Evolutionary conservation across 768 basidiomycete species (phyloP), one percentile per base, ranked within the genome.

Genomic region (Boletus tomentosulus): DNA sequence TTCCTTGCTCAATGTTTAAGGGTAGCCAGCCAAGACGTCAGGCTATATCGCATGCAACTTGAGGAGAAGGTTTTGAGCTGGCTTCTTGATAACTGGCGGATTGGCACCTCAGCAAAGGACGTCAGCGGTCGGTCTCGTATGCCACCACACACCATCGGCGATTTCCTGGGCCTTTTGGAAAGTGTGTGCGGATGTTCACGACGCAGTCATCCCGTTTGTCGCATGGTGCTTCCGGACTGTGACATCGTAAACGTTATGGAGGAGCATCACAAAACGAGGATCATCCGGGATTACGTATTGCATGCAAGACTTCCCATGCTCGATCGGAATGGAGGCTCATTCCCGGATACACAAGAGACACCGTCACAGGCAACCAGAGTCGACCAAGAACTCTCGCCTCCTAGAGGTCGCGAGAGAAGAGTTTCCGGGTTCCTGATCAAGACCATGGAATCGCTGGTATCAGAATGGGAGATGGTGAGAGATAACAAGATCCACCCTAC

Each of bases 31-130:
- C 85, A 87, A 63, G 93, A 98, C 64, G 86, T 88, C 53, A 80
- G 87, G 19, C 71, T 98, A 15, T 91, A 91, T 70, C 82, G 87
- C 15, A 81, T 93, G 79, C 85, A 85, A 28, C 73, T 96, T n/a
- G 87, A 92, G 66, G 91, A 92, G 65, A 91, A 92, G 65, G 85
- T 90, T 4, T 66, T 94, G 15, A 78, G 74, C 49, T 97, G 96
- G 94, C 70, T 97, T 33, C 69, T 81, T 13, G 87, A 87, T 54
- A 79, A 76, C 44, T 96, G 92, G 89, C 71, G 69, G 34, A 66
- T 79, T 11, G 64, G 73, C n/a, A 65, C 73, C 10, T 70, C 77
- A 12, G 71, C 62, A 59, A 73, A 67, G 63, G 71, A 69, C 16
- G 64, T 70, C 48, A 62, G 68, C 51, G 67, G 65, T 44, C 70